Conservation (phyloP, 192 early-diverging fungal species). For the Entomortierella parvispora region DNA sequence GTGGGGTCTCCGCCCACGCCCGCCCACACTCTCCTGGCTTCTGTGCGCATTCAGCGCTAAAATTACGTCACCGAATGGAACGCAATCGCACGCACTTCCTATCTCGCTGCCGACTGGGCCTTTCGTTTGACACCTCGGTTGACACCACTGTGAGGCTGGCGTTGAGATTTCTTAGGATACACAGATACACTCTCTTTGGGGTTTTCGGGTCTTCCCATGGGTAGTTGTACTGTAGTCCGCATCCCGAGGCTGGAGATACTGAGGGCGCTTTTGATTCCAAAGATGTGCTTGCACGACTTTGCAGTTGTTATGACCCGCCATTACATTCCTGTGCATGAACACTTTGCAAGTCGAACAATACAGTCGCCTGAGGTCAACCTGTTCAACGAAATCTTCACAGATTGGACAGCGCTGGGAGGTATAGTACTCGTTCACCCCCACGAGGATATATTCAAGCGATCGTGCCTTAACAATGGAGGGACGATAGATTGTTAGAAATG, state of each 20-base stretch:
- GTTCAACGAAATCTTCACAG: slow-evolving; percentile 5
- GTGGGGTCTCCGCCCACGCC: no score
- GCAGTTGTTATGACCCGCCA: not conserved
- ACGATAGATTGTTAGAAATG: not conserved
- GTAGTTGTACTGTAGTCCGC: not conserved
- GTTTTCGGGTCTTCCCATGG: not conserved
- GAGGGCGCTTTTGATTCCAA: not conserved
- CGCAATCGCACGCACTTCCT: no score
- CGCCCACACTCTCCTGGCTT: no score
- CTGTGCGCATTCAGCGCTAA: no score
- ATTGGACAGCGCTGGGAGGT: not conserved
- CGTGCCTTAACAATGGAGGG: slow-evolving; percentile 5
- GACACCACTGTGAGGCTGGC: no score
- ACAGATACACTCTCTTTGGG: no score
- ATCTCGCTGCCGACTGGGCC: no score
- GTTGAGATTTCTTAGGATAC: no score
- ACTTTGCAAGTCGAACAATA: not conserved
- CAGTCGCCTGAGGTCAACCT: no score
- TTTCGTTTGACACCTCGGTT: no score
- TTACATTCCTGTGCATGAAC: not conserved
- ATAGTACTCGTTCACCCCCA: slow-evolving; percentile 9
- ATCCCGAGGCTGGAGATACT: not conserved
- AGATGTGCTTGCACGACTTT: not conserved
- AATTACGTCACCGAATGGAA: no score
- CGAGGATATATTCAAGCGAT: slow-evolving; percentile 4